Conservation (phyloP, 2,329 filamentous ascomycete species). For the Pyrenochaeta sp. region DNA sequence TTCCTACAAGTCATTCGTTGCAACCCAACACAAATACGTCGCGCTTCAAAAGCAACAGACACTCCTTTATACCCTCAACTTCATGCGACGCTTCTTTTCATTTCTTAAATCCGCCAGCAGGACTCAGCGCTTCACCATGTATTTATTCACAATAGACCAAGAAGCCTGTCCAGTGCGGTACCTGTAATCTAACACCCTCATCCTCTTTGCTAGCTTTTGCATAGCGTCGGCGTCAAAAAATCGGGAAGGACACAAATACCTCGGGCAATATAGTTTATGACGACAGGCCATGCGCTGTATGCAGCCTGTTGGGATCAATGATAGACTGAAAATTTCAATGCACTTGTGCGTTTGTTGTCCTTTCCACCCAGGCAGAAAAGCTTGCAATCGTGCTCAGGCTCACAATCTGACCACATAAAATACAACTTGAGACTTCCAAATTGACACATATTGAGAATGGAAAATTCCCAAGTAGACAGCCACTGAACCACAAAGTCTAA, state of each 20-base stretch:
- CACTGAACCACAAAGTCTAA: background rate
- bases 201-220: conserved; percentile 21
- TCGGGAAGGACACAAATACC: conserved; percentile 19
- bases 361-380: conserved; percentile 16
- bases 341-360: conserved; percentile 27
- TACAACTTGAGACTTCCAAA: background rate
- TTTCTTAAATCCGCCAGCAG: conserved; percentile 24
- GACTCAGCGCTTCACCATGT: conserved; percentile 23
- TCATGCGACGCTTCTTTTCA: conserved; percentile 4
- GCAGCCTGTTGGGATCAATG: too few species aligned
- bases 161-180: conserved; percentile 7
- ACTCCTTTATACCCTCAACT: conserved; percentile 25
- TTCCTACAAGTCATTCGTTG: conserved; percentile 22
- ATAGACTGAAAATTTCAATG: conserved; percentile 17
- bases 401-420: background rate
- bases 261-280: conserved; percentile 22
- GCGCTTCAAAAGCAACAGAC: conserved; percentile 19
- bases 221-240: conserved; percentile 36
- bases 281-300: conserved; percentile 11
- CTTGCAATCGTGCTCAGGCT: too few species aligned
- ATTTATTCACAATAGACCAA: conserved; percentile 16
- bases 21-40: conserved; percentile 13
- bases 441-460: too few species aligned
- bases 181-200: conserved; percentile 24
- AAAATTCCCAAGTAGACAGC: background rate